Conservation (phyloP, 371 early-diverging fungal genomes). For the Apophysomyces trapeziformis region DNA sequence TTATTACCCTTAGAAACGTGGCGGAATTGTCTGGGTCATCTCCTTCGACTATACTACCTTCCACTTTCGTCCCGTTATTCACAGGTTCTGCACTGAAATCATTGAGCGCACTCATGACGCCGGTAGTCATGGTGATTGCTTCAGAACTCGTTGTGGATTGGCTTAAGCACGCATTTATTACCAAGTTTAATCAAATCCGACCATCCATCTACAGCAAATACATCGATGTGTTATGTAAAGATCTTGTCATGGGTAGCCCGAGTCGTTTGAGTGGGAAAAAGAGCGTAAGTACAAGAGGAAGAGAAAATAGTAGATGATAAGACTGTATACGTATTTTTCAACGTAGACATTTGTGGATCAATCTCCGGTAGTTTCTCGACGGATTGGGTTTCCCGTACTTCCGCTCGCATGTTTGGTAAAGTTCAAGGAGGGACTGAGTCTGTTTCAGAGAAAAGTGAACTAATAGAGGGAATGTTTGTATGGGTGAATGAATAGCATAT, state of each 20-base stretch:
- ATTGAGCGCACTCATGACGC: conserved; percentile 71
- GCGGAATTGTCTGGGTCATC: conserved; percentile 84
- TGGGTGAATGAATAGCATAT: conserved; percentile 32
- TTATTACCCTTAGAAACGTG: conserved; percentile 89
- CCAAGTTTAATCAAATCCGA: conserved; percentile 94
- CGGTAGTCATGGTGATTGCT: conserved; percentile 82
- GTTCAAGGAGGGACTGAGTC: not conserved
- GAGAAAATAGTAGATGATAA: not conserved
- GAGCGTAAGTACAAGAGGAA: conserved; percentile 15
- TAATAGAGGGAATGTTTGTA: conserved; percentile 5
- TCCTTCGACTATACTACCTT: conserved; percentile 65
- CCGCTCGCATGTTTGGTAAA: conserved; percentile 88
- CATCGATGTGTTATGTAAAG: conserved; percentile 86
- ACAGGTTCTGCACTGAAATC: conserved; percentile 59
- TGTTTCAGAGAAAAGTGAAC: not conserved
- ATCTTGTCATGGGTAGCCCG: conserved; percentile 75
- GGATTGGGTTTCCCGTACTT: conserved; percentile 90
- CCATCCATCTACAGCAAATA: conserved; percentile 89
- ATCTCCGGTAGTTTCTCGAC: conserved; percentile 85
- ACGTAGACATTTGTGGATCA: conserved; percentile 71
- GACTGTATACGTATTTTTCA: not conserved
- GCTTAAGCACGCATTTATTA: conserved; percentile 98
- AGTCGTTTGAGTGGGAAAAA: conserved; percentile 47
- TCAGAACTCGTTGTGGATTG: conserved; percentile 96
- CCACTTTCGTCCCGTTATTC: conserved; percentile 65